phyloP scores from a whole-genome alignment of 2,329 filamentous ascomycete genomes.

The Colletotrichum sp. region DNA sequence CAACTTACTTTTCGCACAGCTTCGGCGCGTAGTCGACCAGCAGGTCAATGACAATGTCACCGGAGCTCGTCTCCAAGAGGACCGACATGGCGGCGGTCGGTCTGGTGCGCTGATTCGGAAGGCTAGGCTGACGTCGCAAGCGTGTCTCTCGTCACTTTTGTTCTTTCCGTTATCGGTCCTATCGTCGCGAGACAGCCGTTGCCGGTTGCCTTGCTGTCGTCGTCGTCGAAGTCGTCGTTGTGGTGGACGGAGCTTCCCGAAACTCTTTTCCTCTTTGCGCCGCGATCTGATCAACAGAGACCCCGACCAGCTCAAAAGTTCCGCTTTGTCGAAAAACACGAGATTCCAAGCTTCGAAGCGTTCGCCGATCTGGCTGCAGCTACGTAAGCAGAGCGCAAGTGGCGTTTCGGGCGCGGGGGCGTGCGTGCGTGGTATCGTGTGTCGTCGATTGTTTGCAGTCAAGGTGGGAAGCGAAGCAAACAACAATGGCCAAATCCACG shows the following conservation, averaged over 20 bases:
- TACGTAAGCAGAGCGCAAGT: neutral
- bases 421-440: neutral
- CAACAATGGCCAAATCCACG: neutral
- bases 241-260: neutral
- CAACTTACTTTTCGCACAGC: conserved; percentile 91
- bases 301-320: neutral
- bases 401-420: neutral
- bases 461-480: neutral
- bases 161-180: neutral
- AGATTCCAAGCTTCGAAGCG: neutral
- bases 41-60: conserved; percentile 94
- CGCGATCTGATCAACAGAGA: neutral
- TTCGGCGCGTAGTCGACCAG: conserved; percentile 87
- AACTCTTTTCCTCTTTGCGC: neutral
- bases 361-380: neutral
- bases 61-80: conserved; percentile 87
- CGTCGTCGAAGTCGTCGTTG: neutral
- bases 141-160: neutral
- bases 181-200: neutral
- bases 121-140: neutral
- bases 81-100: conserved; percentile 73
- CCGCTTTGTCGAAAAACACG: neutral
- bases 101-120: neutral
- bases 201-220: neutral
- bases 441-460: neutral